Evolutionary conservation across 768 basidiomycete genomes (phyloP).

Genomic region (Panaeolus cyanescens): DNA sequence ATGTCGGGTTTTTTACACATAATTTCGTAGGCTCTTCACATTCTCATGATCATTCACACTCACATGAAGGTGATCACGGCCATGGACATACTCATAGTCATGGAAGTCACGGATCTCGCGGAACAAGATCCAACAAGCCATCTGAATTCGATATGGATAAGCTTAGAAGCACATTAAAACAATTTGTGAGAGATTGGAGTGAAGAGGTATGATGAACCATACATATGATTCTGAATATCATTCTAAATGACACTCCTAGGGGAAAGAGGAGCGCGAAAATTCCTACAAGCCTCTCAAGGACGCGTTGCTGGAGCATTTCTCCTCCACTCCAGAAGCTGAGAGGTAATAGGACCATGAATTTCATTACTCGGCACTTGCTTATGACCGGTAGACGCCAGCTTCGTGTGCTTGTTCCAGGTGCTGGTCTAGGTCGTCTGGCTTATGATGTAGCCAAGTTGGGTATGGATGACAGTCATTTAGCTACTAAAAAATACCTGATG

Average conservation of each 20-base stretch:
- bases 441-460: constrained; percentile 86
- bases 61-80: constrained; percentile 23
- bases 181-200: constrained; percentile 94
- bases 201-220: constrained; percentile 56
- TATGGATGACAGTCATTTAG: constrained; percentile 25
- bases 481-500: neutral
- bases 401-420: constrained; percentile 86
- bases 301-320: constrained; percentile 67
- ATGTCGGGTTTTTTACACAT: neutral
- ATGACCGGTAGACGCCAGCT: constrained; percentile 44
- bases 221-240: neutral
- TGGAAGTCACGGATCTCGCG: constrained; percentile 20
- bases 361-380: constrained; percentile 5
- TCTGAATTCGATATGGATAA: constrained; percentile 88
- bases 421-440: constrained; percentile 85
- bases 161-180: constrained; percentile 87
- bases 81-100: constrained; percentile 39
- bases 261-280: constrained; percentile 70
- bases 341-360: constrained; percentile 39
- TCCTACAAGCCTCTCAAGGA: constrained; percentile 85
- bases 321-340: constrained; percentile 52
- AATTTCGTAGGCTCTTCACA: constrained; percentile 14
- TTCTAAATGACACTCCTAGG: constrained; percentile 41
- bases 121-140: constrained; percentile 42
- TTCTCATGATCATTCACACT: constrained; percentile 24